Base-by-base conservation (phyloP, 140 eudicot species). In the Cichorium intybus region DNA sequence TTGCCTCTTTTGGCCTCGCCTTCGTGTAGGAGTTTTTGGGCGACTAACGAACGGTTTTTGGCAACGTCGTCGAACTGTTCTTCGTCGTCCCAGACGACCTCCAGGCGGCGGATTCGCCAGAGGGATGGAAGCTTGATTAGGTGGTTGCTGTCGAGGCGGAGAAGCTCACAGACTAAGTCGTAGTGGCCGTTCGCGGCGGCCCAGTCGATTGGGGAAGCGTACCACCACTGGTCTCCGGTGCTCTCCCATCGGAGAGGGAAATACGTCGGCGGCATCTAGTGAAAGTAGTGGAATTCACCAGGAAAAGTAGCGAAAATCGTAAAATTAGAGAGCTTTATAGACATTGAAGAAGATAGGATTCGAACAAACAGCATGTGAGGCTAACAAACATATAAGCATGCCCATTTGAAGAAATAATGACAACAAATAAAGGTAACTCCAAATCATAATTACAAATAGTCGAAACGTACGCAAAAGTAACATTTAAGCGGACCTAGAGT, bases 141-240 rank as follows among this genome's bases (percentile, higher is more conserved):
- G 65, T 88, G 95, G 79, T 93, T 93, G 62, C 88, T 89, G 56
- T 93, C 99, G 6, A 93, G 81, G 55, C 90, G 95, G 4, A 93
- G 80, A 48, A 93, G 97, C 77, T 93, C 95, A 4, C 99, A 77
- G 26, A 93, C 99, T n/a, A 93, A 55, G 50, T 93, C 97, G 58
- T 85, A 93, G 70, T 88, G 97, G 7, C 99, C 99, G 49, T 93
- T 93, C 39, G 99, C 99, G 0, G 99, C 99, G 0, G 99, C 99
- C 84, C 87, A 93, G n/a, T 93, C 99, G 16, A 93, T 86, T 9
- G 99, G 99, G 37, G 97, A 81, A 29, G 95, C 99, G 34, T 83
- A 93, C 99, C 99, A 93, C 99, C 99, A 93, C 43, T 88, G 96
- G 47, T 93, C 99, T 4, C 99, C 99, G 34, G 99, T 93, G 78